Evolutionary conservation across 1,139 yeast species (phyloP), one percentile per base, ranked within the genome.

Genomic region (Nematodospora anomalae): DNA sequence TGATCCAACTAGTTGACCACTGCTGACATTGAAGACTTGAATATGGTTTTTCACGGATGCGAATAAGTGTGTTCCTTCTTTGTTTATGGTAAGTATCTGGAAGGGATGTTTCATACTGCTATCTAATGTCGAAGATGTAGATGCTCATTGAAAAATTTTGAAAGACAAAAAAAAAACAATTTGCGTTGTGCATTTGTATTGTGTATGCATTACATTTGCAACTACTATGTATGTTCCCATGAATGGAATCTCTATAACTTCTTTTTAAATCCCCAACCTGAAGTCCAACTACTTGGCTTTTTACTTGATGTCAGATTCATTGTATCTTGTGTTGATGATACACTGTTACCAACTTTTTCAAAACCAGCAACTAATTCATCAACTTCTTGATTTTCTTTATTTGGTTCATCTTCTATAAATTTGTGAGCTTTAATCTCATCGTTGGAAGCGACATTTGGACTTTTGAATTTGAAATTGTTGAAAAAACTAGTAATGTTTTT

Each of bases 21-120:
- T 51, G 23, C 46, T 36, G 12, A 69, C 40, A 28, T 63, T 60
- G 49, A 72, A 81, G 8, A 71, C 83, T 38, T 72, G 71, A 18
- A 84, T 60, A 20, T 70, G 63, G 51, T 80, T 81, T 49, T 80
- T 79, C 3, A 77, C 74, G 1, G 83, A 67, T 0, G 76, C 71
- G 57, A 75, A 81, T 14, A 84, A 55, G 27, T 70, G 59, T 2
- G 66, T 57, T 1, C 80, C 79, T 16, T 61, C 55, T 6, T 53
- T 51, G 48, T 66, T 72, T 13, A 74, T 51, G 6, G 71, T 53
- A 3, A 80, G 55, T 31, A 75, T 67, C 52, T 83, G 90, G 53
- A 78, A 76, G 22, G 92, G 92, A 51, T 83, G 90, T 52, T 79
- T 79, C 79, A 82, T 71, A n/a, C n/a, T n/a, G n/a, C n/a, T n/a